Evolutionary conservation across 139 green algal genomes (phyloP), one percentile per base, ranked within the genome.

Genomic region (Trebouxia sp.): DNA sequence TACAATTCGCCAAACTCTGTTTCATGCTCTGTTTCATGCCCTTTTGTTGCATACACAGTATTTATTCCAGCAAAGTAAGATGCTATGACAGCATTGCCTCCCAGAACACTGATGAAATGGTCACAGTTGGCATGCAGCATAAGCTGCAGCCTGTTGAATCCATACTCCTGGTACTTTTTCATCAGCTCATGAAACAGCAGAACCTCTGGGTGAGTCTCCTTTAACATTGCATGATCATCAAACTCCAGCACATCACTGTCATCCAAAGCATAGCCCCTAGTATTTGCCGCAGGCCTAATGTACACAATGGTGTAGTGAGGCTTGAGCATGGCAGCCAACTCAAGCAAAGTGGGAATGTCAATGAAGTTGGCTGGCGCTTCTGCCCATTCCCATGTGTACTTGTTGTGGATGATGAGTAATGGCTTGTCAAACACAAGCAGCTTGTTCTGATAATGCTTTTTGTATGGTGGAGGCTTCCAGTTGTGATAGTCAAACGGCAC

Each of bases 61-160:
- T 79, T 65, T 11, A 14, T 41, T n/a, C 72, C 72, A 62, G 72
- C 72, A 65, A 79, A 79, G n/a, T 79, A 79, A 14, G 42, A 65
- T 6, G 72, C 72, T 65, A 79, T 79, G 11, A 79, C 72, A 39
- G 42, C 45, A 45, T 79, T 79, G n/a, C 72, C 72, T 17, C 72
- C 72, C 12, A 43, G 42, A 5, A 79, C 72, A 30, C 72, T 79
- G 28, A 79, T 65, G 28, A 65, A 79, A 47, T 43, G 17, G 28
- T 79, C 30, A 26, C 43, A 62, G 32, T 58, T 42, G 30, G 43
- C 72, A 28, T 79, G 72, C 72, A 79, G 42, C 48, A 45, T 42
- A 6, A 79, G n/a, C 45, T 79, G 72, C 30, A 79, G 28, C n/a
- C 22, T 42, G n/a, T 79, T 79, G 42, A 42, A 79, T 9, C 26